Evolutionary conservation across 2,329 filamentous ascomycete genomes (phyloP).

Genomic region (Emergomyces orientalis): DNA sequence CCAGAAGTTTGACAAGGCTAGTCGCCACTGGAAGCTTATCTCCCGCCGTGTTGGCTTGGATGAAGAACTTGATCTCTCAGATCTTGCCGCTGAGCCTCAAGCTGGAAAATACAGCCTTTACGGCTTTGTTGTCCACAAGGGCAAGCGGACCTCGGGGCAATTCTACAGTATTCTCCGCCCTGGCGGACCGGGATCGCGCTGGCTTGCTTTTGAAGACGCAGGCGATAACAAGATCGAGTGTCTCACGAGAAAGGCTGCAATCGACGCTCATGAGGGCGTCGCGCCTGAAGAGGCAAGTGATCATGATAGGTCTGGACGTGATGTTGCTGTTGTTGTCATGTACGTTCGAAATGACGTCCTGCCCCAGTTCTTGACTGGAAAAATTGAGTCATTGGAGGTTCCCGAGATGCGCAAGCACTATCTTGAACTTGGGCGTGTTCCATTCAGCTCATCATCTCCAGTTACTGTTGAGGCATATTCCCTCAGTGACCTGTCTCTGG

Average conservation of each 20-base stretch:
- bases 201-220: constrained; percentile 51
- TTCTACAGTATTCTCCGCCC: constrained; percentile 54
- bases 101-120: constrained; percentile 47
- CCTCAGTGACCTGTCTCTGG: constrained; percentile 26
- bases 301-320: constrained; percentile 31
- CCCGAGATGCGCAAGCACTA: constrained; percentile 34
- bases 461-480: constrained; percentile 35
- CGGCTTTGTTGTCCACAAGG: constrained; percentile 52
- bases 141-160: constrained; percentile 48
- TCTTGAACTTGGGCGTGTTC: constrained; percentile 24
- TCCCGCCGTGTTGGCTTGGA: constrained; percentile 48
- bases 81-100: constrained; percentile 26
- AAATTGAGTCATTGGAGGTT: constrained; percentile 41
- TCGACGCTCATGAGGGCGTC: constrained; percentile 43
- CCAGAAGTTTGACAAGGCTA: constrained; percentile 46
- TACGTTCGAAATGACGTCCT: constrained; percentile 47
- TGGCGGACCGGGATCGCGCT: constrained; percentile 45
- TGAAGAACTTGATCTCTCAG: constrained; percentile 43
- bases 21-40: constrained; percentile 49
- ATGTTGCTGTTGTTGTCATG: constrained; percentile 47
- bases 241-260: constrained; percentile 47
- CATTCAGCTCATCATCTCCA: neutral
- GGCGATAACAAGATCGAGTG: constrained; percentile 48
- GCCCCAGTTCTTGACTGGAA: constrained; percentile 33
- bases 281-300: constrained; percentile 30